Conservation (phyloP, 345 rosid genomes). For the Eucalyptus curtisii region DNA sequence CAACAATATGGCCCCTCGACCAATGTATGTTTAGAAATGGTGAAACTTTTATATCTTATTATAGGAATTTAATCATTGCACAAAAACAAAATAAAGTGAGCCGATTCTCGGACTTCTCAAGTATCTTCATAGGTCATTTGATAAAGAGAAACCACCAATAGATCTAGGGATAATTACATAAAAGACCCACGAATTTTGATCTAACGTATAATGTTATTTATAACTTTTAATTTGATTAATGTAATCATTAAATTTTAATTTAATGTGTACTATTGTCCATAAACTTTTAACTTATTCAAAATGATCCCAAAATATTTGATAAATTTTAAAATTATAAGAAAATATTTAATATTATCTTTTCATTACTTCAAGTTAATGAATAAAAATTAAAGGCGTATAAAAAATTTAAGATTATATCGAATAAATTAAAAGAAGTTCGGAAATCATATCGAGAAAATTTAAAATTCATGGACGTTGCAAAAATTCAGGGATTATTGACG, state of each 20-base stretch:
- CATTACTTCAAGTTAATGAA: accelerated
- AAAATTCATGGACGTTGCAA: background rate
- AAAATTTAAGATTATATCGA: accelerated
- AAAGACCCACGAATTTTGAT: too few relatives aligned
- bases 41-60: background rate
- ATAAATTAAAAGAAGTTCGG: background rate
- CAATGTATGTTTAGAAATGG: background rate
- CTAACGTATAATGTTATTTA: accelerated
- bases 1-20: background rate
- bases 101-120: background rate
- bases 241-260: accelerated
- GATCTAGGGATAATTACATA: too few relatives aligned
- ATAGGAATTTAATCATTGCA: background rate
- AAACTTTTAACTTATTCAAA: background rate
- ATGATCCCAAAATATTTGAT: accelerated
- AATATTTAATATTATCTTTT: too few relatives aligned
- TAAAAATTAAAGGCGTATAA: accelerated
- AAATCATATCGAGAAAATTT: background rate
- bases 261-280: accelerated
- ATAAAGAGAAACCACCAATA: background rate
- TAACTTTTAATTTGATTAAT: accelerated
- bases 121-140: background rate
- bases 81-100: background rate
- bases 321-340: background rate
- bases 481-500: background rate